Base-by-base conservation (phyloP, 352 stramenopile species). In the Phytophthora aleatoria region DNA sequence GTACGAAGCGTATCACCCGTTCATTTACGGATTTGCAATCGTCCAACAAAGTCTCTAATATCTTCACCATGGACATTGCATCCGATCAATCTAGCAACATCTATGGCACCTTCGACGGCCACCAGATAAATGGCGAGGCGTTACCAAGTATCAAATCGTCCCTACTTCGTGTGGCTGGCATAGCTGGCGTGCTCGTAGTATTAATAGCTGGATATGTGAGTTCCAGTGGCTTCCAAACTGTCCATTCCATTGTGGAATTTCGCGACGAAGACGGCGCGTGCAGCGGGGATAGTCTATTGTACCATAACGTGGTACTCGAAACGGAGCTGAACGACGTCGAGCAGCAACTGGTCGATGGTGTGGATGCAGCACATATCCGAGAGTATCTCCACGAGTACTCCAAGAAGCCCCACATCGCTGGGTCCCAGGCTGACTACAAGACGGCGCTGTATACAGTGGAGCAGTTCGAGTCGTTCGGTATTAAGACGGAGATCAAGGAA, bases 401-500 rank as follows among this genome's bases (percentile, higher is more conserved):
- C n/a, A 73, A 79, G 69, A 50, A 53, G 45, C 79, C 79, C 12
- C 79, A 88, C 53, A 53, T 71, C 1, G 74, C 71, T 4, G 79
- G 79, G 16, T 75, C 67, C 3, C 59, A 72, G 54, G 68, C 77
- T 39, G 79, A 88, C 67, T 86, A 88, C 65, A 53, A 74, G 48
- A 88, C 79, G 56, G 76, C 72, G 6, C 20, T 71, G 28, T 71
- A 54, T 35, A 71, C 63, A 9, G 57, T 47, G 7, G 48, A 67
- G 24, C 60, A 58, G 44, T 67, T 71, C 28, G 50, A 71, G 38
- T 71, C 63, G 11, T 71, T 71, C 35, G 57, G 63, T 7, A 73
- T 94, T 30, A 73, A 87, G 11, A 71, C 82, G 11, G 65, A 80
- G 36, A 88, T 89, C 45, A 72, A 85, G 58, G 64, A 87, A 20